A percentile compares a stretch with the other conserved stretches of the same genome.
Evolutionary conservation across 768 basidiomycete species (phyloP).

Genomic region (Clitopilus hobsonii): DNA sequence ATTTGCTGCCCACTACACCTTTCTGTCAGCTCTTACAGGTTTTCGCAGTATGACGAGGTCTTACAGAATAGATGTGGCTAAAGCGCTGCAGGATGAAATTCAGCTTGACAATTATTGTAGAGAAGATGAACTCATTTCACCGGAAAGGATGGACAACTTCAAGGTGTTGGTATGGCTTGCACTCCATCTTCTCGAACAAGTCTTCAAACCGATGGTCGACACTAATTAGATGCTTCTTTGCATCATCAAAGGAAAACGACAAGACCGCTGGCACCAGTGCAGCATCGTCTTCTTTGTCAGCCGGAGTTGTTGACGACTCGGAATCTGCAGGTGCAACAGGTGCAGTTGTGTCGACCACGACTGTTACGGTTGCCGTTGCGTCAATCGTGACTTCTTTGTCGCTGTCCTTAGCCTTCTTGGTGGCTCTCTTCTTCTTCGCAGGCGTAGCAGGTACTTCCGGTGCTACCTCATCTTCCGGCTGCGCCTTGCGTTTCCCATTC

Average conservation of each 20-base stretch:
- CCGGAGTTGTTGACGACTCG: constrained; percentile 4
- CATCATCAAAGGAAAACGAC: constrained; percentile 73
- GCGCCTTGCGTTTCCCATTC: constrained; percentile 2
- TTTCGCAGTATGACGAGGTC: constrained; percentile 11
- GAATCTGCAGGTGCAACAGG: constrained; percentile 6
- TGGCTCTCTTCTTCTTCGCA: constrained; percentile 3
- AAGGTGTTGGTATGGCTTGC: constrained; percentile 73
- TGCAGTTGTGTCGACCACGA: background rate
- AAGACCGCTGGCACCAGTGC: constrained; percentile 63
- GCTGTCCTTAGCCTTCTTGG: constrained; percentile 11
- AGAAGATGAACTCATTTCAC: constrained; percentile 29
- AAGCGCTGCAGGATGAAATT: constrained; percentile 39
- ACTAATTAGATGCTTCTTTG: constrained; percentile 62
- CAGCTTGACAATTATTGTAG: background rate
- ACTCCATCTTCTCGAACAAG: constrained; percentile 60
- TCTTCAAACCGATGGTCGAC: constrained; percentile 69
- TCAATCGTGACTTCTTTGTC: constrained; percentile 10
- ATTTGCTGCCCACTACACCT: constrained; percentile 67
- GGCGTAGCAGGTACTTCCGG: constrained; percentile 4
- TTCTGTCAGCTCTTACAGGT: background rate
- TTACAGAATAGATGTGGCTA: constrained; percentile 71
- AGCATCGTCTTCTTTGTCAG: constrained; percentile 11
- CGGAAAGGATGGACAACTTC: constrained; percentile 81
- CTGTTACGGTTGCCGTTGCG: constrained; percentile 6
- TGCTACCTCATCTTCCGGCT: constrained; percentile 15